Conservation (phyloP, 192 early-diverging fungal genomes). For the Coemansia sp. region DNA sequence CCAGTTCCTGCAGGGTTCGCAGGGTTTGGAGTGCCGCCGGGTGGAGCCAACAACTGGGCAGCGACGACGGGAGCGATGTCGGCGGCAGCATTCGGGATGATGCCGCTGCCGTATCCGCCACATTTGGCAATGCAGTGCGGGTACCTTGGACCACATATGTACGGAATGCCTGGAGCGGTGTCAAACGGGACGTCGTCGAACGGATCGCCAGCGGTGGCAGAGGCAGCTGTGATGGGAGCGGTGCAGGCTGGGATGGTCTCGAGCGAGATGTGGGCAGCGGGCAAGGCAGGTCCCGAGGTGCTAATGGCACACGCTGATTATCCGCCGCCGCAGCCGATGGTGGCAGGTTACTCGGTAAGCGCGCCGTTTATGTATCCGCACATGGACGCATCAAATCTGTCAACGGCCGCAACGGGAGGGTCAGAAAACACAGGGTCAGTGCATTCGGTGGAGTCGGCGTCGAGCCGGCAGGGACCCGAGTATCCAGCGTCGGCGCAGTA, state of each 20-base stretch:
- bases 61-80: slow-evolving; percentile 7
- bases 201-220: slow-evolving; percentile 1
- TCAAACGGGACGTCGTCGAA: not conserved
- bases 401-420: slow-evolving; percentile 44
- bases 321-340: slow-evolving; percentile 35
- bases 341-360: slow-evolving; percentile 22
- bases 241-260: not conserved
- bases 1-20: slow-evolving; percentile 21
- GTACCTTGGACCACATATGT: slow-evolving; percentile 49
- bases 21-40: slow-evolving; percentile 10
- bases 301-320: slow-evolving; percentile 13
- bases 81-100: slow-evolving; percentile 21
- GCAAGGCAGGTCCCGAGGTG: slow-evolving; percentile 3
- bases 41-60: slow-evolving; percentile 16
- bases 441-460: slow-evolving; percentile 34
- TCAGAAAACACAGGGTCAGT: slow-evolving; percentile 52
- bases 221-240: not conserved
- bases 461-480: slow-evolving; percentile 17
- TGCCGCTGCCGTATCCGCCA: slow-evolving; percentile 47
- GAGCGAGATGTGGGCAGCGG: not conserved
- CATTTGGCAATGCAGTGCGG: slow-evolving; percentile 48
- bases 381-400: slow-evolving; percentile 35
- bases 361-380: slow-evolving; percentile 44
- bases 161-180: slow-evolving; percentile 24
- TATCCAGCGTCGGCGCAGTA: slow-evolving; percentile 23